Evolutionary conservation across 805 yeast species (phyloP).

Genomic region (Millerozyma miso): DNA sequence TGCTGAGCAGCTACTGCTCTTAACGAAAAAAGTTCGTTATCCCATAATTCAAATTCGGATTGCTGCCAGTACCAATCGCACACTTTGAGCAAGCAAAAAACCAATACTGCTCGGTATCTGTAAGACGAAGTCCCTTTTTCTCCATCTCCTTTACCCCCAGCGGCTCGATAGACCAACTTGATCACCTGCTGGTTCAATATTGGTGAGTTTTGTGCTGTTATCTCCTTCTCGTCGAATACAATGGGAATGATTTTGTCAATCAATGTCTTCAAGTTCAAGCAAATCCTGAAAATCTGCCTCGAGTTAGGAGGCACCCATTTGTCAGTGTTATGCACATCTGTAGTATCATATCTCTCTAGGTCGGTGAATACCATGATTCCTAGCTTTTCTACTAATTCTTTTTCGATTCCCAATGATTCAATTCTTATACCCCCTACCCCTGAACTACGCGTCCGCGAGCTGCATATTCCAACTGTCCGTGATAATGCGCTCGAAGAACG

Average conservation of each 20-base stretch:
- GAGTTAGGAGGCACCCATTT: slow-evolving; percentile 48
- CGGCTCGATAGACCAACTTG: slow-evolving; percentile 63
- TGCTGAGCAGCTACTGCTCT: slow-evolving; percentile 70
- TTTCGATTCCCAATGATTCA: too few relatives aligned
- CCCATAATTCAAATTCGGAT: slow-evolving; percentile 57
- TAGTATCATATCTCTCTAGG: not conserved
- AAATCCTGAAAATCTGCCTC: slow-evolving; percentile 63
- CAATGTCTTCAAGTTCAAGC: slow-evolving; percentile 66
- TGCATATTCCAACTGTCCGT: not conserved
- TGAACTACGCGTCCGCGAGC: not conserved
- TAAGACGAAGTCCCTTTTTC: slow-evolving; percentile 48
- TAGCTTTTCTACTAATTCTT: not conserved
- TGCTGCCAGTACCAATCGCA: slow-evolving; percentile 71
- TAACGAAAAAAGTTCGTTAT: slow-evolving; percentile 56
- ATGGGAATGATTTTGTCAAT: slow-evolving; percentile 72
- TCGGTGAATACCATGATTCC: not conserved
- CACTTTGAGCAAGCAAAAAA: slow-evolving; percentile 72
- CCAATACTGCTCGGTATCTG: slow-evolving; percentile 62
- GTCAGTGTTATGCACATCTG: slow-evolving; percentile 8
- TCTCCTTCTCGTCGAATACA: slow-evolving; percentile 46
- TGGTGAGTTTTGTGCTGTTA: slow-evolving; percentile 54
- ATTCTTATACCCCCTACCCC: too few relatives aligned
- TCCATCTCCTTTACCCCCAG: slow-evolving; percentile 73
- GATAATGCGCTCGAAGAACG: not conserved
- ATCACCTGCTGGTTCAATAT: slow-evolving; percentile 57